Evolutionary conservation across 2,329 filamentous ascomycete species (phyloP).

Genomic region (Coleophoma crateriformis): DNA sequence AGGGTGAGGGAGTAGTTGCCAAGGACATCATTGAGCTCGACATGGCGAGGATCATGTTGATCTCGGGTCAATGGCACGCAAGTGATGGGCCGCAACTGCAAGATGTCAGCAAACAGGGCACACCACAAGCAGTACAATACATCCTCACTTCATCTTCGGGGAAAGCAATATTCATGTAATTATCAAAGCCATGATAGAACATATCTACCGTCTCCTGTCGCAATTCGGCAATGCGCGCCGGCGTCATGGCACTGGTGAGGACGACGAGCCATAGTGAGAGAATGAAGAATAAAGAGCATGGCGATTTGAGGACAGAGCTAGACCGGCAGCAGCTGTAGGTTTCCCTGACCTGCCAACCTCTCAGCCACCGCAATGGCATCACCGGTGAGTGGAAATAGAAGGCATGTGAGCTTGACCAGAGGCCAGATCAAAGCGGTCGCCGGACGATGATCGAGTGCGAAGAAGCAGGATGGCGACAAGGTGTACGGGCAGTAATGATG

Average conservation of each 20-base stretch:
- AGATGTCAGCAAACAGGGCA: neutral
- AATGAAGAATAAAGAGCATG: conserved; percentile 18
- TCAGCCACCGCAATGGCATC: conserved; percentile 28
- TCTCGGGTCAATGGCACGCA: conserved; percentile 84
- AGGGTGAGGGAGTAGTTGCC: conserved; percentile 96
- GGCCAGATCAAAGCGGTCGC: neutral
- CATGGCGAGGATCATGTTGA: conserved; percentile 68
- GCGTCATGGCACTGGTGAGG: conserved; percentile 39
- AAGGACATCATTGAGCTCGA: conserved; percentile 89
- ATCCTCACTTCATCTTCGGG: conserved; percentile 80
- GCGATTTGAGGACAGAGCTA: conserved; percentile 9
- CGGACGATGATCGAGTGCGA: too few relatives aligned
- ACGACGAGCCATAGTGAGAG: conserved; percentile 20
- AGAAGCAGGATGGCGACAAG: too few relatives aligned
- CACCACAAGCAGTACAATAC: neutral
- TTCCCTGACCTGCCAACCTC: conserved; percentile 13
- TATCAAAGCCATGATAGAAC: conserved; percentile 96
- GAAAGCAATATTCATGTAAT: conserved; percentile 91
- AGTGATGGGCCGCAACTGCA: conserved; percentile 73
- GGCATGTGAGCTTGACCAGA: conserved; percentile 24
- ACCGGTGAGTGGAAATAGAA: conserved; percentile 22
- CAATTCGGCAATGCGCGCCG: conserved; percentile 48
- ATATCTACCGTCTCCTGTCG: conserved; percentile 64
- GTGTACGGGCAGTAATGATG: too few relatives aligned
- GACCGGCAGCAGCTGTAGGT: conserved; percentile 14